These are phyloP conservation scores for Colletotrichum liaoningense DNA, from an alignment of 2,329 filamentous ascomycete genomes.

Conservation along the genomic window DNA sequence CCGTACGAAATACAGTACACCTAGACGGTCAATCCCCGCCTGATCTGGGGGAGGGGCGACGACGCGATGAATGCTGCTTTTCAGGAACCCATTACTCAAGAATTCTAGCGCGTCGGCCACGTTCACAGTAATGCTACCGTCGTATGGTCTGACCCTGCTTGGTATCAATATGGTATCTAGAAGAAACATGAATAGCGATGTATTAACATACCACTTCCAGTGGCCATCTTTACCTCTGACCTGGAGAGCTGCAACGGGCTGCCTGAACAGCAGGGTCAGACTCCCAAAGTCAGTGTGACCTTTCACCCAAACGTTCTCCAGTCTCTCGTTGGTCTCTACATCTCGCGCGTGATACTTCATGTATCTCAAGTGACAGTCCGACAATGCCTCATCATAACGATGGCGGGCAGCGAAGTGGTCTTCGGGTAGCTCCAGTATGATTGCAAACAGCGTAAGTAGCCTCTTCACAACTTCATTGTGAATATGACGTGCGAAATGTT, in stretches of 20 bases:
- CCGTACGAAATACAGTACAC: constrained; percentile 56
- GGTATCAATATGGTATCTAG: too few species aligned
- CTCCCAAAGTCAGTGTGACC: constrained; percentile 67
- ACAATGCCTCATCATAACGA: constrained; percentile 61
- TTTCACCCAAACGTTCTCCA: constrained; percentile 49
- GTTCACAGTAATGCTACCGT: constrained; percentile 64
- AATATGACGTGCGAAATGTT: constrained; percentile 49
- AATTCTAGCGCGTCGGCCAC: constrained; percentile 62
- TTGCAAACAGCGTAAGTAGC: constrained; percentile 51
- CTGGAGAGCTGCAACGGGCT: constrained; percentile 67
- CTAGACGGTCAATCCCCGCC: constrained; percentile 56
- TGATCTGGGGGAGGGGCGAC: constrained; percentile 56
- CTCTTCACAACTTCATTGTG: constrained; percentile 46
- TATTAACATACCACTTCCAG: constrained; percentile 61
- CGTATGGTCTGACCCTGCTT: constrained; percentile 55
- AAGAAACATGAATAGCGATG: too few species aligned
- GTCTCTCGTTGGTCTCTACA: constrained; percentile 53
- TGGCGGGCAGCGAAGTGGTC: constrained; percentile 66
- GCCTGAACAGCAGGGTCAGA: constrained; percentile 67
- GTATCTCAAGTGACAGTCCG: constrained; percentile 67
- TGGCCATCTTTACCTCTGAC: constrained; percentile 54
- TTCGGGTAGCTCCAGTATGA: constrained; percentile 67
- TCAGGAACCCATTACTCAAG: constrained; percentile 57
- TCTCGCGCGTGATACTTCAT: constrained; percentile 67
- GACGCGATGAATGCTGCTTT: constrained; percentile 57